Evolutionary conservation across 371 early-diverging fungal species (phyloP), one percentile per base, ranked within the genome.

Genomic region (Entomophthora muscae): DNA sequence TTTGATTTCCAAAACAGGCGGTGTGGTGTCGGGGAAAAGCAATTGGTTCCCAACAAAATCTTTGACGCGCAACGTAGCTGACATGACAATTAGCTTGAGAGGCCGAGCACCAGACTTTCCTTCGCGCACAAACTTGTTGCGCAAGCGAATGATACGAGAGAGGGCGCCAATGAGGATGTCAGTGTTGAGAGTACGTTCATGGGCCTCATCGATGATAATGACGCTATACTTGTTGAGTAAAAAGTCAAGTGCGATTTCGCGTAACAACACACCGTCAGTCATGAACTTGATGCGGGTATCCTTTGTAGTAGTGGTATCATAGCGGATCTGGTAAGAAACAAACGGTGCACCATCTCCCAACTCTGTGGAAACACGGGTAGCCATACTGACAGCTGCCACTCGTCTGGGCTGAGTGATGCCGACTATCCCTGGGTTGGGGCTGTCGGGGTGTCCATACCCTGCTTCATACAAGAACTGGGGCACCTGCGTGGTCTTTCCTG

Each of bases 381-480:
- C 90, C 90, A 98, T 95, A 70, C 89, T 85, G 24, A 98, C 88
- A 1, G 99, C 98, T 13, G 99, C 98, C n/a, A 99, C 94, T 67
- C 99, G 87, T 63, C 99, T 84, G 22, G 99, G 99, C 69, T 99
- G 98, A 0, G 99, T 99, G 26, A 99, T 80, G 42, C 93, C 97
- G 66, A 99, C 91, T 68, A 92, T 77, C 3, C 95, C 95, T 23
- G 88, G 83, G 66, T 89, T 85, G 52, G 77, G 69, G 75, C 75
- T 78, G n/a, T 83, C 76, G 5, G 84, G 79, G 67, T 87, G 81
- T n/a, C 85, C 84, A 69, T 84, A 98, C 1, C 98, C 98, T 23
- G 95, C 91, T 72, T 99, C 99, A 66, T 93, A 92, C 59, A 99
- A 66, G 70, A 98, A 98, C 71, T 99, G 99, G 12, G 99, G 99